Conservation (phyloP, 2,329 filamentous ascomycete species). For the Fusarium abutilonis region DNA sequence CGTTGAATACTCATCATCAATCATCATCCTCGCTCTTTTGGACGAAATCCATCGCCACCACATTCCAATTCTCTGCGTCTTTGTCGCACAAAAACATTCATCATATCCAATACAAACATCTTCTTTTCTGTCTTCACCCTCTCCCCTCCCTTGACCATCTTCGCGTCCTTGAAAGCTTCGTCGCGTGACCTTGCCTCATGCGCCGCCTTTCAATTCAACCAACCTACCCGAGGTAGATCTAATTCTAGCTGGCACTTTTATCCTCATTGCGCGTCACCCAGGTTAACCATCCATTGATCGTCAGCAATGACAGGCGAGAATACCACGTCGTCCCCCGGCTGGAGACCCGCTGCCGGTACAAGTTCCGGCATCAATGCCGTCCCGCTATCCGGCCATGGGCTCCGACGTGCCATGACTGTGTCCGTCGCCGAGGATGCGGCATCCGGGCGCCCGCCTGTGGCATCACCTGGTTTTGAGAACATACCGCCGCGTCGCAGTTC, state of each 20-base stretch:
- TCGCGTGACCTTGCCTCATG: conserved; percentile 35
- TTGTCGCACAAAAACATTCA: conserved; percentile 24
- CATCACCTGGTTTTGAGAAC: conserved; percentile 43
- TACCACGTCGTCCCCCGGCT: conserved; percentile 20
- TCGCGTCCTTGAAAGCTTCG: conserved; percentile 9
- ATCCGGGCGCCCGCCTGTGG: conserved; percentile 18
- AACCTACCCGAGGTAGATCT: background rate
- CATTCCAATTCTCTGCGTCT: conserved; percentile 26
- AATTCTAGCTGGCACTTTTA: conserved; percentile 4
- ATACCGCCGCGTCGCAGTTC: conserved; percentile 73
- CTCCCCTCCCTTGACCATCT: conserved; percentile 3
- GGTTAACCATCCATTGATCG: conserved; percentile 15
- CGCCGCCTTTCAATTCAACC: conserved; percentile 6
- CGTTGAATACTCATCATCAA: conserved; percentile 15
- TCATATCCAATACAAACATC: conserved; percentile 8
- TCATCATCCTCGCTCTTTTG: conserved; percentile 11
- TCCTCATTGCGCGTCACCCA: conserved; percentile 1
- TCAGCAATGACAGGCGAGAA: conserved; percentile 35
- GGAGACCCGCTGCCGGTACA: conserved; percentile 45
- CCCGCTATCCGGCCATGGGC: conserved; percentile 49
- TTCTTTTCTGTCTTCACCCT: background rate
- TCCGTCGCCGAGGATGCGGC: conserved; percentile 44
- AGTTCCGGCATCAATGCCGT: conserved; percentile 37
- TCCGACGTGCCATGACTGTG: conserved; percentile 56
- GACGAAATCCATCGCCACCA: conserved; percentile 29